Conservation (phyloP, 2,329 filamentous ascomycete species). For the Beauveria brongniartii region DNA sequence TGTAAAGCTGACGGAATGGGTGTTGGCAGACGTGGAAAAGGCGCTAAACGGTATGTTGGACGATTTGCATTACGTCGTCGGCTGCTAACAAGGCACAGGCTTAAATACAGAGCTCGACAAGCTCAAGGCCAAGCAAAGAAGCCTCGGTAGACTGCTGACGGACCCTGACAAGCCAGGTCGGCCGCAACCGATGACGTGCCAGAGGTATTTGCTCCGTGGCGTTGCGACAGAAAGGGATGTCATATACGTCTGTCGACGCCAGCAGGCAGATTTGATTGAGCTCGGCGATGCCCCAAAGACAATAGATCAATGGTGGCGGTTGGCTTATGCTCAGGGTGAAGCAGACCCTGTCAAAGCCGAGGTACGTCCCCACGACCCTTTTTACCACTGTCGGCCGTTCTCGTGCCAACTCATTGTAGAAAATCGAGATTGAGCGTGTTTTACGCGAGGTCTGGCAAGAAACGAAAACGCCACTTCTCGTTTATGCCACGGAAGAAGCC, state of each 20-base stretch:
- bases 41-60: conserved; percentile 28
- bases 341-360: conserved; percentile 38
- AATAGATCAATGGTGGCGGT: conserved; percentile 49
- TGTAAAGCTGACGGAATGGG: conserved; percentile 23
- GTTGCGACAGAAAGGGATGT: conserved; percentile 39
- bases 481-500: conserved; percentile 47
- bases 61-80: background rate
- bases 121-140: conserved; percentile 27
- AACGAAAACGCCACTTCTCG: conserved; percentile 37
- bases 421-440: conserved; percentile 37
- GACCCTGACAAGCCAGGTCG: conserved; percentile 29
- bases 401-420: conserved; percentile 28
- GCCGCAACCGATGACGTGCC: conserved; percentile 30
- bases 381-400: background rate
- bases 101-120: conserved; percentile 24
- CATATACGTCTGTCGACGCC: conserved; percentile 41
- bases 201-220: conserved; percentile 43
- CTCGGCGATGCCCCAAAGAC: conserved; percentile 25
- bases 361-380: conserved; percentile 26
- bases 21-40: conserved; percentile 27
- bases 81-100: conserved; percentile 20
- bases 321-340: conserved; percentile 32
- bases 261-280: conserved; percentile 34
- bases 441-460: conserved; percentile 39
- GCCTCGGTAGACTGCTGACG: conserved; percentile 32